phyloP scores from a whole-genome alignment of 495 filamentous ascomycete species.

The Penicillium crystallinum region DNA sequence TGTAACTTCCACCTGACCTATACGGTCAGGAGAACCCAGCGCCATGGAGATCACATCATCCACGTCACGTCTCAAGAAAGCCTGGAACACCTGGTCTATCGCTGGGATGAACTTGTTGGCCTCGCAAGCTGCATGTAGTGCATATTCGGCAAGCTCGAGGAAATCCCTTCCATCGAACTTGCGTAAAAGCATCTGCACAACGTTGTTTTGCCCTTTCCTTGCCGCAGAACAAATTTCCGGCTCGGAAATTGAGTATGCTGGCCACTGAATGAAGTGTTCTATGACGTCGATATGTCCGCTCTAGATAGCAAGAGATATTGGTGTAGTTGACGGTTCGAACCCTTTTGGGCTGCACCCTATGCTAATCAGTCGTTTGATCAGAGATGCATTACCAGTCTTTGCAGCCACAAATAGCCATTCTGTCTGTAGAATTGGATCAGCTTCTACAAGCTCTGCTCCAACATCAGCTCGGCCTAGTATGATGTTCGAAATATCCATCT shows the following conservation, averaged over 20 bases:
- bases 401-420: no score
- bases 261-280: not conserved
- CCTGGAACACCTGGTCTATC: not conserved
- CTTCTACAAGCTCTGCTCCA: no score
- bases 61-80: not conserved
- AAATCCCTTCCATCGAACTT: not conserved
- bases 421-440: no score
- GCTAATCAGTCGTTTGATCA: not conserved
- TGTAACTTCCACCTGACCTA: not conserved
- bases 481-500: no score
- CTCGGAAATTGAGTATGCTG: not conserved
- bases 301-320: not conserved
- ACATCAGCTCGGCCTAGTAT: no score
- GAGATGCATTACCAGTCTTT: not conserved
- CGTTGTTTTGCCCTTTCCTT: not conserved
- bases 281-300: not conserved
- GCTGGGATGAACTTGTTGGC: not conserved
- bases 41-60: not conserved
- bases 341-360: not conserved
- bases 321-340: not conserved
- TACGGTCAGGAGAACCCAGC: no score
- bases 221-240: not conserved
- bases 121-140: not conserved
- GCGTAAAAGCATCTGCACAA: not conserved
- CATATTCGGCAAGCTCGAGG: not conserved